These are phyloP conservation scores for Fraxinus pennsylvanica DNA, from an alignment of 257 asterid species.

Conservation along the genomic window DNA sequence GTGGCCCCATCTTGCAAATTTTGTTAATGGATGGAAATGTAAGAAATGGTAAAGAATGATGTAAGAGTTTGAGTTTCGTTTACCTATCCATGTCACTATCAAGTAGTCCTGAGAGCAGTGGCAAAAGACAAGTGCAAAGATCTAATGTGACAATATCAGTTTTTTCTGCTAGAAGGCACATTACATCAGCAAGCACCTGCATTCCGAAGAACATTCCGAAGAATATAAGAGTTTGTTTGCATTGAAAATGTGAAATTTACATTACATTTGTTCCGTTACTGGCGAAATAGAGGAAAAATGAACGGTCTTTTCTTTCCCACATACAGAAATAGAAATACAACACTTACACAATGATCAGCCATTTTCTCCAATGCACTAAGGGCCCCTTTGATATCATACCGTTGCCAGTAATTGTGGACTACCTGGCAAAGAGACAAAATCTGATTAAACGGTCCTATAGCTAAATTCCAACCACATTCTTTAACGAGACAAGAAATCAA, in stretches of 20 bases:
- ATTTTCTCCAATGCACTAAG: constrained; percentile 68
- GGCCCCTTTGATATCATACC: constrained; percentile 88
- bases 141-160: constrained; percentile 75
- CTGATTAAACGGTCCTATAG: constrained; percentile 12
- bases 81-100: constrained; percentile 86
- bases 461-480: background rate
- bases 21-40: constrained; percentile 12
- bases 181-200: constrained; percentile 96
- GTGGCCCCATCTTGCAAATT: background rate
- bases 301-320: background rate
- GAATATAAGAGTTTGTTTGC: constrained; percentile 14
- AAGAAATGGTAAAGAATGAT: background rate
- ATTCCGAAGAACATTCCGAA: constrained; percentile 20
- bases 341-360: constrained; percentile 85
- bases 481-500: background rate
- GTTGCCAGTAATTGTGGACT: constrained; percentile 71
- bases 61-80: constrained; percentile 15
- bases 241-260: constrained; percentile 21
- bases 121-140: constrained; percentile 80
- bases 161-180: constrained; percentile 72
- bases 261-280: constrained; percentile 19
- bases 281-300: background rate
- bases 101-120: constrained; percentile 74
- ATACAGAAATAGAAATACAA: constrained; percentile 17
- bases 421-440: constrained; percentile 44